Percentiles rank a stretch among this genome's conserved stretches.
phyloP scores from a whole-genome alignment of 2,329 filamentous ascomycete genomes.

The Aureobasidium sp. region DNA sequence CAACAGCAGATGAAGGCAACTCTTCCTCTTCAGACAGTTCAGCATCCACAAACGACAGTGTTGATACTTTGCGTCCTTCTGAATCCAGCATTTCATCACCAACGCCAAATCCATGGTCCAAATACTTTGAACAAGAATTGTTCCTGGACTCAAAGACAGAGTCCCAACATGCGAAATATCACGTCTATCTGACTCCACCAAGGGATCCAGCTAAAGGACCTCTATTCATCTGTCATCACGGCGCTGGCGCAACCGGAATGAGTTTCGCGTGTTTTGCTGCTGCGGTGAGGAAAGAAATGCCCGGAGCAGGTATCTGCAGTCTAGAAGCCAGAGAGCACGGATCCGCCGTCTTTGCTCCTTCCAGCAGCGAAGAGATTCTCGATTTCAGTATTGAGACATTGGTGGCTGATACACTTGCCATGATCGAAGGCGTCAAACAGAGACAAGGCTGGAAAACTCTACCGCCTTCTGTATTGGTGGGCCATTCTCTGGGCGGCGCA shows the following conservation, averaged over 20 bases:
- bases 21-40: constrained; percentile 57
- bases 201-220: constrained; percentile 52
- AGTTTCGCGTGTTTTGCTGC: constrained; percentile 72
- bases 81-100: constrained; percentile 43
- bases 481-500: constrained; percentile 87
- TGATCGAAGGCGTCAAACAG: constrained; percentile 57
- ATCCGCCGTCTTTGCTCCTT: constrained; percentile 34
- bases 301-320: constrained; percentile 73
- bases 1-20: constrained; percentile 27
- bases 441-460: constrained; percentile 65
- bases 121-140: constrained; percentile 84
- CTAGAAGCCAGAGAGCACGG: constrained; percentile 85
- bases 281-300: constrained; percentile 68
- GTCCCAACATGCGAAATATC: constrained; percentile 52
- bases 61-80: constrained; percentile 37
- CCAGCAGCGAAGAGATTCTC: constrained; percentile 28
- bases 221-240: constrained; percentile 89
- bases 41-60: constrained; percentile 87
- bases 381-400: constrained; percentile 69
- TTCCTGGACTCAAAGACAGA: constrained; percentile 50
- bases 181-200: constrained; percentile 83
- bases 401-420: constrained; percentile 60
- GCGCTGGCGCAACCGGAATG: constrained; percentile 84
- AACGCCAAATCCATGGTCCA: constrained; percentile 71
- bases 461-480: constrained; percentile 72